A percentile compares a stretch with the other conserved stretches of the same genome.
These are phyloP conservation scores for Saussurea involucrata DNA, from an alignment of 129 eudicot species.

Conservation along the genomic window DNA sequence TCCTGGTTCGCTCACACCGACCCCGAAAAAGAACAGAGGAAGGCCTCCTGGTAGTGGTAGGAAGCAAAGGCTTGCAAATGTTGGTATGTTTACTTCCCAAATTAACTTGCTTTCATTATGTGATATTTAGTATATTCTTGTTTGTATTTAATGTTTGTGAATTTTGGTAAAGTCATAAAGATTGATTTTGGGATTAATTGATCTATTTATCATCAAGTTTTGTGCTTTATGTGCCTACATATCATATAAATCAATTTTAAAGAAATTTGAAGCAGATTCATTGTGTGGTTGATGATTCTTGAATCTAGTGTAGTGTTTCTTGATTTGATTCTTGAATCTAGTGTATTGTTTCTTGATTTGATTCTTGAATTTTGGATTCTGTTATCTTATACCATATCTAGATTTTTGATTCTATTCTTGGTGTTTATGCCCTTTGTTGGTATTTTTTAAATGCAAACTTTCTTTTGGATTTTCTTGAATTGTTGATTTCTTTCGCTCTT, in stretches of 20 bases:
- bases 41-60: slow-evolving; percentile 92
- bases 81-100: slow-evolving; percentile 45
- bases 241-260: not conserved
- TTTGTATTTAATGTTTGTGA: too few relatives aligned
- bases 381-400: not conserved
- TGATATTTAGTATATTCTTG: not conserved
- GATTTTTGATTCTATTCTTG: not conserved
- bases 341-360: not conserved
- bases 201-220: not conserved
- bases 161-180: not conserved
- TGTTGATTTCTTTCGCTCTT: not conserved
- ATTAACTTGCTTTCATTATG: not conserved
- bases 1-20: slow-evolving; percentile 32
- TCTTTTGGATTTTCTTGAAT: not conserved
- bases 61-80: slow-evolving; percentile 70
- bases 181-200: not conserved
- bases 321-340: not conserved
- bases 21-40: slow-evolving; percentile 47
- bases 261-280: not conserved
- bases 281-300: slow-evolving; percentile 6
- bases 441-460: not conserved
- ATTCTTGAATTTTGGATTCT: not conserved
- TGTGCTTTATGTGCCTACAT: not conserved
- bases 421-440: slow-evolving; percentile 6
- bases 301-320: not conserved